Evolutionary conservation across 768 basidiomycete species (phyloP).

Genomic region (Amanita exitialis): DNA sequence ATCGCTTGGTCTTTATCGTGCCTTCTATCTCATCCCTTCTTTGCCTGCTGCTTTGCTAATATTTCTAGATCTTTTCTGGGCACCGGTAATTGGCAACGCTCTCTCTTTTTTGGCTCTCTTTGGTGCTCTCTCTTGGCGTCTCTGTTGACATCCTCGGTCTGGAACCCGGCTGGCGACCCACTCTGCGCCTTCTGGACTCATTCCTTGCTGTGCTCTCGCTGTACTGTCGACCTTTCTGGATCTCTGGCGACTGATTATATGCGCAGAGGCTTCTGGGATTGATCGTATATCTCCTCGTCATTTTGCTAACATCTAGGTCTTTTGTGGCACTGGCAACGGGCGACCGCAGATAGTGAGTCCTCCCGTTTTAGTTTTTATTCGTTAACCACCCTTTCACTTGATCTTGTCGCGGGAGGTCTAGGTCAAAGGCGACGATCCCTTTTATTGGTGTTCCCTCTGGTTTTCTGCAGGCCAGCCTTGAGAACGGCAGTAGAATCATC

Average conservation of each 20-base stretch:
- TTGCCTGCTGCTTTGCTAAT: too few relatives aligned
- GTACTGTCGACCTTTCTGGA: neutral
- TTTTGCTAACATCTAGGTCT: too few relatives aligned
- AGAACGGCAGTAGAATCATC: too few relatives aligned
- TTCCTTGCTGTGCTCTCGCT: too few relatives aligned
- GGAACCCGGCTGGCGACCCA: too few relatives aligned
- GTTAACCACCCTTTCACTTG: neutral
- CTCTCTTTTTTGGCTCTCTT: neutral
- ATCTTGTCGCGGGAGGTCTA: neutral
- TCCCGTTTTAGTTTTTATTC: neutral
- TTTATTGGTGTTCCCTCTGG: neutral
- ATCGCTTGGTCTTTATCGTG: too few relatives aligned
- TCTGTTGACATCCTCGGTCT: neutral
- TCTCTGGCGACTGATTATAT: neutral
- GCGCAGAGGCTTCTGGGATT: too few relatives aligned
- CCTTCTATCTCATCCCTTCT: too few relatives aligned
- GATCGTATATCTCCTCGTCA: too few relatives aligned
- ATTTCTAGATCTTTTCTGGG: neutral
- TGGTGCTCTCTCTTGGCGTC: neutral
- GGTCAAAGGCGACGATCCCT: neutral
- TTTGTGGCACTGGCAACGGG: neutral
- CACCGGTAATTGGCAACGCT: neutral
- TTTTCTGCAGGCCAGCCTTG: too few relatives aligned
- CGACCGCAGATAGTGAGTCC: neutral
- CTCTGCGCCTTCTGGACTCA: too few relatives aligned